Conservation (phyloP, 257 asterid species). For the Solanum corneliomulleri region DNA sequence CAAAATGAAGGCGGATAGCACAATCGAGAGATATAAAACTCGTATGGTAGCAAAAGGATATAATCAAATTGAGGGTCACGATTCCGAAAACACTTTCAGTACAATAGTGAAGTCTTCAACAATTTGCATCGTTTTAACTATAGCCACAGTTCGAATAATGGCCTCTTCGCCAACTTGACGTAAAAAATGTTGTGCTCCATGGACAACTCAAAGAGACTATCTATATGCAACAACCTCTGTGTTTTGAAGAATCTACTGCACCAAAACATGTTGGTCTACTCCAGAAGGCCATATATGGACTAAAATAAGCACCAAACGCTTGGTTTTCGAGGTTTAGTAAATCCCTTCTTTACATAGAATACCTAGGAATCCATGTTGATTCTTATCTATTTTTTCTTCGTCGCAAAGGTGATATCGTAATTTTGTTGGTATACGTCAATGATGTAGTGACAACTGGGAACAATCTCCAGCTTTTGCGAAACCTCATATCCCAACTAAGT, state of each 20-base stretch:
- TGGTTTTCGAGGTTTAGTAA: background rate
- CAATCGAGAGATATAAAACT: background rate
- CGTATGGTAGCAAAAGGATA: background rate
- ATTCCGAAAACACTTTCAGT: background rate
- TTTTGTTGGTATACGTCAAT: too few relatives aligned
- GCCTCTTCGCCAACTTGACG: background rate
- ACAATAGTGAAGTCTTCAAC: background rate
- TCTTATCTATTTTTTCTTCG: background rate
- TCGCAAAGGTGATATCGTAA: background rate
- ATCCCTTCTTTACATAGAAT: background rate
- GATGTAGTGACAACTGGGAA: background rate
- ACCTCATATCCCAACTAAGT: background rate
- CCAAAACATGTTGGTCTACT: background rate
- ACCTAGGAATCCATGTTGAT: background rate
- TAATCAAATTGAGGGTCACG: background rate
- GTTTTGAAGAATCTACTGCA: background rate
- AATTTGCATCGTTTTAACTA: background rate
- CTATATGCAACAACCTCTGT: background rate
- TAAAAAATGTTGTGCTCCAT: background rate
- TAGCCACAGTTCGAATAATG: background rate
- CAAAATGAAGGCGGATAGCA: too few relatives aligned
- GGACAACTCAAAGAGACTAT: background rate
- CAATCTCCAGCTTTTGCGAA: background rate
- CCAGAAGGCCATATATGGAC: background rate
- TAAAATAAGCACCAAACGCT: background rate